A percentile compares a stretch with the other conserved stretches of the same genome.
Evolutionary conservation across 257 asterid genomes (phyloP).

Genomic region (Fraxinus cuspidata): DNA sequence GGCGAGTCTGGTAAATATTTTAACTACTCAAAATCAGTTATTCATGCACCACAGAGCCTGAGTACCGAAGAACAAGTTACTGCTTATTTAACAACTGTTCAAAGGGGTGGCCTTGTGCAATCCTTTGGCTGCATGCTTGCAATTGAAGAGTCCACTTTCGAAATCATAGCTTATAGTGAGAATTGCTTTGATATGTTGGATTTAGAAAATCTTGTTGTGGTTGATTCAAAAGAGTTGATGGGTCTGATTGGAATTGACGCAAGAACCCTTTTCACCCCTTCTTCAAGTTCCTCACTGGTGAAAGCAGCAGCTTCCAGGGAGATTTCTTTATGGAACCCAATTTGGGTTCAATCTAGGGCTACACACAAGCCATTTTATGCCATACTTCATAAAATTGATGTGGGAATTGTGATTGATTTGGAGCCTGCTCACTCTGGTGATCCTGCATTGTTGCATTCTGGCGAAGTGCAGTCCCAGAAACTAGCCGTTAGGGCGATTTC

Average conservation of each 20-base stretch:
- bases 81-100: conserved; percentile 53
- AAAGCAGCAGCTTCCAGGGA: conserved; percentile 46
- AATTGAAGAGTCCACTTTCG: conserved; percentile 44
- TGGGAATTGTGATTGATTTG: conserved; percentile 67
- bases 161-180: conserved; percentile 53
- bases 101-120: conserved; percentile 69
- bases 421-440: conserved; percentile 61
- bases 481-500: conserved; percentile 57
- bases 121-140: conserved; percentile 68
- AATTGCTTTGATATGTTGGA: conserved; percentile 59
- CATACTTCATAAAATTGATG: conserved; percentile 66
- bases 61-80: conserved; percentile 37
- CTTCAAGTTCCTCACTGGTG: conserved; percentile 43
- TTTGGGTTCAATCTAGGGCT: conserved; percentile 51
- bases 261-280: conserved; percentile 47
- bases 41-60: conserved; percentile 6
- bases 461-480: conserved; percentile 60
- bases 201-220: conserved; percentile 19
- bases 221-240: conserved; percentile 6
- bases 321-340: conserved; percentile 59
- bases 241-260: conserved; percentile 58
- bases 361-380: conserved; percentile 56
- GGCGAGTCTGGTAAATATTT: conserved; percentile 49
- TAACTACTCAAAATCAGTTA: conserved; percentile 45
- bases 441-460: conserved; percentile 47